Evolutionary conservation across 129 eudicot species (phyloP), one percentile per base, ranked within the genome.

Genomic region (Smallanthus sonchifolius): DNA sequence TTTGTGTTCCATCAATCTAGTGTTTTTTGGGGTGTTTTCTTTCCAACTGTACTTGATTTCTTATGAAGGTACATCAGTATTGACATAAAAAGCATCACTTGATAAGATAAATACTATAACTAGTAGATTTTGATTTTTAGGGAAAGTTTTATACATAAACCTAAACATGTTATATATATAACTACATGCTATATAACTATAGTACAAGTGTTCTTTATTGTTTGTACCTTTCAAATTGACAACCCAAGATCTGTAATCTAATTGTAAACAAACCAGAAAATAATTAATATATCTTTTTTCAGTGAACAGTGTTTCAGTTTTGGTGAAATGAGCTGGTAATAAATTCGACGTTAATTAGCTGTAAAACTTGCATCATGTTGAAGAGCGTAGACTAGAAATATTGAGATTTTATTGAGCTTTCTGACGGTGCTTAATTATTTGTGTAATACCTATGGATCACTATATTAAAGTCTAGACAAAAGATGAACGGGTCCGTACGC

Each of bases 71-170:
- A 70, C 42, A 72, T 79, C 74, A 72, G 73, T 79, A 30, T 78
- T 71, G 67, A 64, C 78, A 65, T 79, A 65, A 72, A 77, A 73
- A 72, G 74, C 83, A 79, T 72, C 57, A 64, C 30, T 55, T 54
- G n/a, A 42, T n/a, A 65, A 42, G 56, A 52, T 32, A 32, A 69
- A 73, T 78, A 17, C 60, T 34, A 64, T 35, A 52, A 64, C 44
- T 51, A 64, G 63, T 43, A 64, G 77, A 39, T 10, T 52, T 40
- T 45, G 67, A 28, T 78, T 70, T 68, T 40, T 14, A 38, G 55
- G 56, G 16, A 49, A 70, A 63, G 4, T 38, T 3, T 37, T 35
- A 40, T 24, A 35, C 32, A 59, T 59, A 35, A 36, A 69, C 76
- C 10, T n/a, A n/a, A n/a, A n/a, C n/a, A n/a, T n/a, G n/a, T n/a